phyloP scores from a whole-genome alignment of 1,139 yeast species.

The Geotrichum restrictum region DNA sequence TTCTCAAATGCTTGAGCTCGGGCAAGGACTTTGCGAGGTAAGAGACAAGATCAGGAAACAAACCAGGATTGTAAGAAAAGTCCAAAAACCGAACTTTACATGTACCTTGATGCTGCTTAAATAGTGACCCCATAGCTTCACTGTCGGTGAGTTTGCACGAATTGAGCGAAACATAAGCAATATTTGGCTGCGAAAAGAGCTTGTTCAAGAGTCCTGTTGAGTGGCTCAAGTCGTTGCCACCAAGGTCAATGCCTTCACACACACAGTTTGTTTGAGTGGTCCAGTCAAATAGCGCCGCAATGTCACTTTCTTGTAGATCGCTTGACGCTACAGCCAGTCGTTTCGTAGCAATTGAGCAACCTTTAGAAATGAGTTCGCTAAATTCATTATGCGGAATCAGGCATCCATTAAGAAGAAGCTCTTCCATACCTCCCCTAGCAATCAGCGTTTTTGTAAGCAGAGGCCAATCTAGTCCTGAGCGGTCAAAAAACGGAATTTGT shows the following conservation, averaged over 20 bases:
- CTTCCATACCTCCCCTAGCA: slow-evolving; percentile 73
- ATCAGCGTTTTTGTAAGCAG: slow-evolving; percentile 58
- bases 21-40: slow-evolving; percentile 51
- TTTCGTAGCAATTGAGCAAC: slow-evolving; percentile 53
- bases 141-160: slow-evolving; percentile 57
- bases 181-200: slow-evolving; percentile 1
- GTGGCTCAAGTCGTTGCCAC: slow-evolving; percentile 43
- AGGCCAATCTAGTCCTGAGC: slow-evolving; percentile 76
- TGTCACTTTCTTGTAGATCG: slow-evolving; percentile 56
- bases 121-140: slow-evolving; percentile 51
- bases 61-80: slow-evolving; percentile 63
- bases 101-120: slow-evolving; percentile 50
- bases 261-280: slow-evolving; percentile 49
- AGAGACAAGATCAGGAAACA: slow-evolving; percentile 70
- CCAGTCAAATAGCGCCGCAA: slow-evolving; percentile 60
- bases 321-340: slow-evolving; percentile 76
- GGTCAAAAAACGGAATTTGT: slow-evolving; percentile 36
- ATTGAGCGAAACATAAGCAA: slow-evolving; percentile 64
- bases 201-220: not conserved
- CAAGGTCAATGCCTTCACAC: slow-evolving; percentile 80
- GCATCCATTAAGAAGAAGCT: slow-evolving; percentile 77
- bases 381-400: slow-evolving; percentile 50
- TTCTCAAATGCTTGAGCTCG: slow-evolving; percentile 54
- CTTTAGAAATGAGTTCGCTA: slow-evolving; percentile 49
- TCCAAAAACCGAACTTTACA: slow-evolving; percentile 68